Evolutionary conservation across 106 monocot genomes (phyloP).

Genomic region (Acorus calamus): DNA sequence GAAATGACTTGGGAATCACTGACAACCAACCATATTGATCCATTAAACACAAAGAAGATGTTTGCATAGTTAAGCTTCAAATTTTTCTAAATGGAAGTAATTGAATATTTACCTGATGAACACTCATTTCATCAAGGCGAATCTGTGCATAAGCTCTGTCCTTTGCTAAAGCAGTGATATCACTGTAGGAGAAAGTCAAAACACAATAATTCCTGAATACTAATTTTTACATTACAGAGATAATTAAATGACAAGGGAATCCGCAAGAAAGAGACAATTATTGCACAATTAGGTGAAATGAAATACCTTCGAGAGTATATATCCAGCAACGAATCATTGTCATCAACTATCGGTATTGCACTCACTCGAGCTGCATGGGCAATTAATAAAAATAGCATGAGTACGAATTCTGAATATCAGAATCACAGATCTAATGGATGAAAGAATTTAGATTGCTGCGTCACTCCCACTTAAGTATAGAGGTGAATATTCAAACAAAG

Average conservation of each 20-base stretch:
- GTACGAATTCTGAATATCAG: no score
- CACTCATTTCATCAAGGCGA: conserved; percentile 15
- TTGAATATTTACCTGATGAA: conserved; percentile 61
- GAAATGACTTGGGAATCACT: no score
- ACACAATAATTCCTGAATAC: no score
- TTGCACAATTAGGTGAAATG: neutral
- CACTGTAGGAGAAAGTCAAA: conserved; percentile 35
- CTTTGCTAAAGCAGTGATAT: conserved; percentile 94
- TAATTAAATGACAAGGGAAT: no score
- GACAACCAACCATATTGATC: no score
- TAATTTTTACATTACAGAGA: no score
- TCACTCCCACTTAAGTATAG: no score
- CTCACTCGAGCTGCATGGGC: conserved; percentile 69
- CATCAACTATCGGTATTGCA: conserved; percentile 90
- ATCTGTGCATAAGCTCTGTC: conserved; percentile 16
- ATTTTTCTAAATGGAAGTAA: neutral
- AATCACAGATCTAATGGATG: no score
- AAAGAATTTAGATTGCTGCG: no score
- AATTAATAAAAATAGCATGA: neutral
- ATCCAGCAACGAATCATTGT: conserved; percentile 81
- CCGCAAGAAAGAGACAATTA: neutral
- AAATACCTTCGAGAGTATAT: conserved; percentile 85
- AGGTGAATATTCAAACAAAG: no score
- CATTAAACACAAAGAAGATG: neutral
- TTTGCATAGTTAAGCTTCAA: neutral